phyloP scores from a whole-genome alignment of 495 filamentous ascomycete species.

The Chaetomium tenue region DNA sequence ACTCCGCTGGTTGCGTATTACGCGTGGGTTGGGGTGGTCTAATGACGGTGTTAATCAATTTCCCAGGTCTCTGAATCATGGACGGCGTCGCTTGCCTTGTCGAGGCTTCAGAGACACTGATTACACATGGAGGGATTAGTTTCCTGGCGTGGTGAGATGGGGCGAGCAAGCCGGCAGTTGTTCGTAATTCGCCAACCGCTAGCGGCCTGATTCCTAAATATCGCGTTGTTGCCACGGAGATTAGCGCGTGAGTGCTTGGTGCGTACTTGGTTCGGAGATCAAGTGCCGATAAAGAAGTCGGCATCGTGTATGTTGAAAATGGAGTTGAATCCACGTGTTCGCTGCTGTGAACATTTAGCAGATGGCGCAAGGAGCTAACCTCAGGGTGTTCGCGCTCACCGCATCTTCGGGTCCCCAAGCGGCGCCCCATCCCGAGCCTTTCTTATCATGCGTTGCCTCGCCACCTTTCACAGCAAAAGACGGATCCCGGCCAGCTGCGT shows the following conservation, averaged over 20 bases:
- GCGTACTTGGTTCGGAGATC: neutral
- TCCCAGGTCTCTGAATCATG: neutral
- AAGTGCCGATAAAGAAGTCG: constrained; percentile 31
- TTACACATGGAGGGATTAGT: neutral
- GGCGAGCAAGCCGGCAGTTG: neutral
- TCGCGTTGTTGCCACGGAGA: too few species aligned
- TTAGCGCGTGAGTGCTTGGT: too few species aligned
- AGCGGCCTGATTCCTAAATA: too few species aligned
- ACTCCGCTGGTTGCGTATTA: neutral
- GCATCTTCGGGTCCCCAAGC: constrained; percentile 25
- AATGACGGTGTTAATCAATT: neutral
- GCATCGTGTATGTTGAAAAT: constrained; percentile 33
- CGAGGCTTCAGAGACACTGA: neutral
- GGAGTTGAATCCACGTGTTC: constrained; percentile 28
- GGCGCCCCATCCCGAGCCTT: neutral
- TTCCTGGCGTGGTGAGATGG: neutral
- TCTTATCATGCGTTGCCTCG: constrained; percentile 9
- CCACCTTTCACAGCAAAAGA: constrained; percentile 7
- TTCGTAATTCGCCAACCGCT: too few species aligned
- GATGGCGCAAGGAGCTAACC: neutral
- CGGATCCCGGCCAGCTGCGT: constrained; percentile 14
- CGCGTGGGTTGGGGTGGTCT: neutral
- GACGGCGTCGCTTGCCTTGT: neutral
- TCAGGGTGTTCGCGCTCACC: constrained; percentile 18
- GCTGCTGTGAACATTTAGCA: constrained; percentile 15